These are phyloP conservation scores for Mycena leptocephala DNA, from an alignment of 768 basidiomycete genomes.

Conservation along the genomic window DNA sequence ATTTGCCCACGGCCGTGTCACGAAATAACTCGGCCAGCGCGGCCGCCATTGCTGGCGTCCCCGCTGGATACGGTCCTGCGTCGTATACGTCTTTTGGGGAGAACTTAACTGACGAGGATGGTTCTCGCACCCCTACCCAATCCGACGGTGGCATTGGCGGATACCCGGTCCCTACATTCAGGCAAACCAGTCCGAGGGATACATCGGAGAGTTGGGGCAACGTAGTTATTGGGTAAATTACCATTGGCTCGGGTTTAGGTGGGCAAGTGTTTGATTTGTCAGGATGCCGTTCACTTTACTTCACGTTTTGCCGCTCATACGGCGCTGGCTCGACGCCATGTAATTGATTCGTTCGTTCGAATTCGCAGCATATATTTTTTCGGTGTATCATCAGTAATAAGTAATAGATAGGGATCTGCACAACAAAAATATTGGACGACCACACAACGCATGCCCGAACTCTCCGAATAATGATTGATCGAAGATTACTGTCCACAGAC, in stretches of 20 bases:
- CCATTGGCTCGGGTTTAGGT: not conserved
- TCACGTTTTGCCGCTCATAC: not conserved
- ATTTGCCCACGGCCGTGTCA: constrained; percentile 22
- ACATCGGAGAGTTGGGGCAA: constrained; percentile 29
- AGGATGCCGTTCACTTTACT: not conserved
- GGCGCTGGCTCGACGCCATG: not conserved
- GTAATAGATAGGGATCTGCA: no score
- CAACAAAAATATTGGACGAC: no score
- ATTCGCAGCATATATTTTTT: not conserved
- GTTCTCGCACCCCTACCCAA: not conserved
- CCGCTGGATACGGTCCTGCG: not conserved
- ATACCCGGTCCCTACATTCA: constrained; percentile 6
- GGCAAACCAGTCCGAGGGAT: not conserved
- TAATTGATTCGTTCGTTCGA: not conserved
- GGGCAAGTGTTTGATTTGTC: not conserved
- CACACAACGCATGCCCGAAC: no score
- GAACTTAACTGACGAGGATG: not conserved
- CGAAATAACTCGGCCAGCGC: constrained; percentile 19
- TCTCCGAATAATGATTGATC: no score
- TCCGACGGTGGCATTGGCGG: constrained; percentile 15
- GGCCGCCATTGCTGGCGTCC: constrained; percentile 13
- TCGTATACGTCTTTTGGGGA: constrained; percentile 29
- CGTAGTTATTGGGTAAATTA: not conserved
- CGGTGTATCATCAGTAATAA: not conserved
- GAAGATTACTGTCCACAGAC: no score